Base-by-base conservation (phyloP, 768 basidiomycete species). In the Boletus coccyginus region DNA sequence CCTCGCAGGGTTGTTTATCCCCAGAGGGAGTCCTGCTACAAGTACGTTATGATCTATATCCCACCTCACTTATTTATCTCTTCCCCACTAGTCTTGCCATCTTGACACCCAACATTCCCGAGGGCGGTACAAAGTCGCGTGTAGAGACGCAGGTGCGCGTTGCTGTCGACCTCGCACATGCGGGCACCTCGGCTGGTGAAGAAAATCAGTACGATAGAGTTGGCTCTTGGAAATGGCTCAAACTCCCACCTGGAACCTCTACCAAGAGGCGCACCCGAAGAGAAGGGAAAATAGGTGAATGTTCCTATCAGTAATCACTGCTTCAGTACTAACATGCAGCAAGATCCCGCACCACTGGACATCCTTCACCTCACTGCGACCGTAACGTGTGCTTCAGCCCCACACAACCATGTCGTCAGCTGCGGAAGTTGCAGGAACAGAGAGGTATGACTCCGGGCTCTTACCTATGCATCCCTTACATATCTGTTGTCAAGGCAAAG, bases 131-230 rank as follows among this genome's bases (percentile, higher is more conserved):
- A 14, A 95, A 96, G 73, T 93, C 90, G 46, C 84, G 94, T 35
- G 94, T 96, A n/a, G 94, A 96, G 71, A 96, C 94, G 3, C 94
- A 96, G 77, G 86, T 96, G 47, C 86, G 93, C 66, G 83, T 95
- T 40, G 83, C 87, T 4, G 77, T 96, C 39, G 89, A 93, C 66
- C 77, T 92, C 47, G 88, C 88, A 6, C 83, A 88, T 63, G 77
- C 85, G 24, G 85, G 79, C 63, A 69, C 76, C 7, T 82, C 86
- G 6, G 78, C 82, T 2, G 77, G 78, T 9, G 83, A 89, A 59
- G 81, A 82, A 7, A 70, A 72, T 65, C 84, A 82, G 60, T 92
- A 92, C 62, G 86, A 90, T 63, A 82, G 85, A 39, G 82, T 96
- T 16, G 93, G 91, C n/a, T 88, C 86, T 7, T 96, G 92, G 91